Evolutionary conservation across 1,284 basidiomycete species (phyloP).

Genomic region (Boletus albobrunnescens): DNA sequence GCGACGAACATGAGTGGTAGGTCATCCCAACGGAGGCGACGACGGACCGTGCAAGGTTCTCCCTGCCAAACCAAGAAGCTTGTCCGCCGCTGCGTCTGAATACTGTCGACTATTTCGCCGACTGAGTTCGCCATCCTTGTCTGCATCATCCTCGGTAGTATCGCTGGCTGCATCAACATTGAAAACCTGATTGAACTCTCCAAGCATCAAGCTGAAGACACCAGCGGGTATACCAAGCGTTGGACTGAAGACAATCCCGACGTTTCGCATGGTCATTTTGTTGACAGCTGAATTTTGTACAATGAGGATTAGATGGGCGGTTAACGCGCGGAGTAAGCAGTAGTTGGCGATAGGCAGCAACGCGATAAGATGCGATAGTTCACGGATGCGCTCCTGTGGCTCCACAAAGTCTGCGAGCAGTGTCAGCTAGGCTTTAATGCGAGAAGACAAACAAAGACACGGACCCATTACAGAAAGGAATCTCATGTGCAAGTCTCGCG

Average conservation of each 20-base stretch:
- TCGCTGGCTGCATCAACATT: slow-evolving; percentile 58
- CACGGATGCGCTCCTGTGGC: slow-evolving; percentile 80
- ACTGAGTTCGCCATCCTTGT: slow-evolving; percentile 39
- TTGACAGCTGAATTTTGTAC: slow-evolving; percentile 87
- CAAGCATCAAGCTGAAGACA: slow-evolving; percentile 89
- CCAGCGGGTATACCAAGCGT: slow-evolving; percentile 93
- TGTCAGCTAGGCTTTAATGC: slow-evolving; percentile 9
- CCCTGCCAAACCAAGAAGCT: slow-evolving; percentile 69
- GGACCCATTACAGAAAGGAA: slow-evolving; percentile 90
- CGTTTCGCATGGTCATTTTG: slow-evolving; percentile 99
- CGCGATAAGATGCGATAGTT: slow-evolving; percentile 83
- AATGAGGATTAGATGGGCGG: slow-evolving; percentile 93
- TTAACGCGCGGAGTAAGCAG: slow-evolving; percentile 86
- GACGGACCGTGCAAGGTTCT: slow-evolving; percentile 58
- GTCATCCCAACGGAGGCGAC: slow-evolving; percentile 8
- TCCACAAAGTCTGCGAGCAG: slow-evolving; percentile 72
- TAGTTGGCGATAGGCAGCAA: slow-evolving; percentile 91
- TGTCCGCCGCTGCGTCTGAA: slow-evolving; percentile 72
- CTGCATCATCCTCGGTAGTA: slow-evolving; percentile 32
- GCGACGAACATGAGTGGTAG: slow-evolving; percentile 8
- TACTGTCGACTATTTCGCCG: slow-evolving; percentile 77
- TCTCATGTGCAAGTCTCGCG: slow-evolving; percentile 82
- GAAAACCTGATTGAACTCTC: slow-evolving; percentile 87
- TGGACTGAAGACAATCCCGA: slow-evolving; percentile 96
- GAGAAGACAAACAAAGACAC: slow-evolving; percentile 30